Evolutionary conservation across 345 rosid species (phyloP).

Genomic region (Dipteronia dyeriana): DNA sequence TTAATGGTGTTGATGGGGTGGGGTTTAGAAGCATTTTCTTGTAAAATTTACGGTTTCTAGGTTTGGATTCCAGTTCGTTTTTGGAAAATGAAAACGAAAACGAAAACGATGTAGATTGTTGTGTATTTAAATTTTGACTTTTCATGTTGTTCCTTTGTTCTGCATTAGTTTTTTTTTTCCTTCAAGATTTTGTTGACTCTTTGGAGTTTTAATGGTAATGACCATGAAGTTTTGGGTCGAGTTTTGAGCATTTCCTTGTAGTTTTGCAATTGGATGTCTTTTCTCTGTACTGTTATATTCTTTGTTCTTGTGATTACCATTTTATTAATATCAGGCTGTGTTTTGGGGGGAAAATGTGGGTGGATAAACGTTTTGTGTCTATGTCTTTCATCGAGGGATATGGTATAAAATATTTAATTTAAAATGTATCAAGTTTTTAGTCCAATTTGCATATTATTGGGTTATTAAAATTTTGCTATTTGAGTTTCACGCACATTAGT

Average conservation of each 20-base stretch:
- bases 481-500: not conserved
- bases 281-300: not conserved
- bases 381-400: not conserved
- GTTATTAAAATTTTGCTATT: not conserved
- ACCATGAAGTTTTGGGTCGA: not conserved
- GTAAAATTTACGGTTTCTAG: too few species aligned
- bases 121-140: not conserved
- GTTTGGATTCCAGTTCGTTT: not conserved
- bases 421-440: not conserved
- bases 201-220: not conserved
- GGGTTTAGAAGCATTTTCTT: not conserved
- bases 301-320: not conserved
- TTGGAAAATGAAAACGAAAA: not conserved
- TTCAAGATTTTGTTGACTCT: not conserved
- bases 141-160: not conserved
- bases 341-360: not conserved
- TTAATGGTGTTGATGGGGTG: not conserved
- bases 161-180: not conserved
- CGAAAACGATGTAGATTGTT: not conserved
- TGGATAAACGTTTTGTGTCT: not conserved
- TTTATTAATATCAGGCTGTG: not conserved
- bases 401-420: not conserved
- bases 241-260: too few species aligned
- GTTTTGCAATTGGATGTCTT: not conserved
- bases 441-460: not conserved